phyloP scores from a whole-genome alignment of 306 rosid species.

The Prunus davidiana region DNA sequence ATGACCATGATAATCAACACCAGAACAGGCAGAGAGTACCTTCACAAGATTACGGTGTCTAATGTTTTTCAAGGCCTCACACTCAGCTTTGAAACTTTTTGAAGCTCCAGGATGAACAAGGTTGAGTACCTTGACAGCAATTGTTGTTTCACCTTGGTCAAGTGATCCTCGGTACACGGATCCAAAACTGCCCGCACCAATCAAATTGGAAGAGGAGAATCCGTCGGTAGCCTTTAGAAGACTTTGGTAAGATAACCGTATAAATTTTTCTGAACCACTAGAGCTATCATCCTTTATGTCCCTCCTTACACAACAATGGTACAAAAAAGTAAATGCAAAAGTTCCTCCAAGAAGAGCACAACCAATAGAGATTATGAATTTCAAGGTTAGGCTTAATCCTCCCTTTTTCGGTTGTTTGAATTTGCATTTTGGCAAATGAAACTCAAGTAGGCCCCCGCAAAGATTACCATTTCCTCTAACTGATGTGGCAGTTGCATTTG shows the following conservation, averaged over 20 bases:
- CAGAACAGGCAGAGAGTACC: conserved; percentile 34
- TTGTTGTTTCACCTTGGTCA: background rate
- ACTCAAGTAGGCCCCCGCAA: background rate
- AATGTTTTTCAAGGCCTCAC: conserved; percentile 26
- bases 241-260: background rate
- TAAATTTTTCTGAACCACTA: background rate
- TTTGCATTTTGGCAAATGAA: conserved; percentile 11
- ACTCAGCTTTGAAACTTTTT: conserved; percentile 39
- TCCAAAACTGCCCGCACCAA: conserved; percentile 34
- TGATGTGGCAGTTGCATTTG: conserved; percentile 2
- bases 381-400: background rate
- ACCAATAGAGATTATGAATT: background rate
- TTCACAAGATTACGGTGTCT: conserved; percentile 46
- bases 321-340: background rate
- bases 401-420: background rate
- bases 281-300: background rate
- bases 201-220: conserved; percentile 26
- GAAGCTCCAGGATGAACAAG: conserved; percentile 37
- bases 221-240: background rate
- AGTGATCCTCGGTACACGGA: conserved; percentile 38
- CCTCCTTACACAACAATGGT: background rate
- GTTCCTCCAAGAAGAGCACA: background rate
- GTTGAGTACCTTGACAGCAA: conserved; percentile 44
- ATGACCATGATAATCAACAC: conserved; percentile 19
- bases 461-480: conserved; percentile 2